phyloP scores from a whole-genome alignment of 2,329 filamentous ascomycete species.

The Monosporascus sp. region DNA sequence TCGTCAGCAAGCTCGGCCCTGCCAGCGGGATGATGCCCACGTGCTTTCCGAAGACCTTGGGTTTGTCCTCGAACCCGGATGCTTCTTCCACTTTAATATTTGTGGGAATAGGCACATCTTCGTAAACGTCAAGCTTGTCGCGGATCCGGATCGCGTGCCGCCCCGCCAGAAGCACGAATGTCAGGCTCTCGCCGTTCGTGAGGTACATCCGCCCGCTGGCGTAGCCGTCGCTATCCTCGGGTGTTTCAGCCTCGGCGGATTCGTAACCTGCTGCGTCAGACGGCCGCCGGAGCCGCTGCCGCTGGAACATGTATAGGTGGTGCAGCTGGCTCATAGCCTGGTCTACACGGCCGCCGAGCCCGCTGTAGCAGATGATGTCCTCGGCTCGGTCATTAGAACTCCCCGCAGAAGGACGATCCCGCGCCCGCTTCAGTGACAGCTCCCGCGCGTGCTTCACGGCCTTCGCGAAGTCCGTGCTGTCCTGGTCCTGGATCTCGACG shows the following conservation, averaged over 20 bases:
- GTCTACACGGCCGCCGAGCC: constrained; percentile 84
- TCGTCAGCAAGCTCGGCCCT: constrained; percentile 73
- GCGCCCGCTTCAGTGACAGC: not conserved
- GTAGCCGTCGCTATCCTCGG: constrained; percentile 31
- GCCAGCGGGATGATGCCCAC: constrained; percentile 82
- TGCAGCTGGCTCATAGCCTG: constrained; percentile 87
- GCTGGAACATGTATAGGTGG: constrained; percentile 66
- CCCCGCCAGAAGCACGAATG: constrained; percentile 70
- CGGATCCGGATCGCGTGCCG: constrained; percentile 64
- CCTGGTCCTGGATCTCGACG: constrained; percentile 70
- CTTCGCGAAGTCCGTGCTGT: constrained; percentile 90
- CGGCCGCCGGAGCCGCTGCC: constrained; percentile 23
- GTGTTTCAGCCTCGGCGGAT: not conserved
- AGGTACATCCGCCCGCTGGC: constrained; percentile 63
- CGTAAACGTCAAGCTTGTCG: constrained; percentile 23
- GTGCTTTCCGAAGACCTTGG: constrained; percentile 62
- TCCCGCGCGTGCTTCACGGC: constrained; percentile 42
- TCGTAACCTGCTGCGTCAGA: not conserved
- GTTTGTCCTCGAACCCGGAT: too few species aligned
- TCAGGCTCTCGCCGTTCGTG: constrained; percentile 73
- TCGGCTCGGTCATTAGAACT: not conserved
- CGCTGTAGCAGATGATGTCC: constrained; percentile 76
- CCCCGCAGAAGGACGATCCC: not conserved
- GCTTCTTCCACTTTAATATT: too few species aligned
- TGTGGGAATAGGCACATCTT: too few species aligned